Evolutionary conservation across 257 asterid genomes (phyloP).

Genomic region (Solanum sejunctum): DNA sequence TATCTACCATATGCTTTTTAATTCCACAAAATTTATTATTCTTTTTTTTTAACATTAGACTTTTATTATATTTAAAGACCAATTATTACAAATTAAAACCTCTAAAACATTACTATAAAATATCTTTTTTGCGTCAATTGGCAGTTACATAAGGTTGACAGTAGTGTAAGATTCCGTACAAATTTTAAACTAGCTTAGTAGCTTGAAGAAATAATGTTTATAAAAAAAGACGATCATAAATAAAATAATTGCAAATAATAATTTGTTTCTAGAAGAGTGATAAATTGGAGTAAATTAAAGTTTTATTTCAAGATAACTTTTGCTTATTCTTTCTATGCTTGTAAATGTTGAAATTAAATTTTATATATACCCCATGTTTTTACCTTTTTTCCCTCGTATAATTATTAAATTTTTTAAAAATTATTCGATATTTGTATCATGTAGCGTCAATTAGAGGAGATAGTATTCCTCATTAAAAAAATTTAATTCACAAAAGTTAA

Average conservation of each 20-base stretch:
- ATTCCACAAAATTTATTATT: background rate
- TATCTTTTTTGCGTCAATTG: background rate
- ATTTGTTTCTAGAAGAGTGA: background rate
- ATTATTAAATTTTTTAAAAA: background rate
- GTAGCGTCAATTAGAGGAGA: background rate
- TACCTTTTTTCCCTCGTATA: background rate
- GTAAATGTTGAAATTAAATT: background rate
- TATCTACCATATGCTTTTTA: background rate
- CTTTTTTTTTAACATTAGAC: background rate
- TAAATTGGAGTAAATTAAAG: background rate
- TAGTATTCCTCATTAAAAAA: too few relatives aligned
- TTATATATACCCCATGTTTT: background rate
- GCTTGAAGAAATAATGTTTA: background rate
- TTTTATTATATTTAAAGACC: background rate
- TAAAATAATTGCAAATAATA: background rate
- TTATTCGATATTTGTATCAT: background rate
- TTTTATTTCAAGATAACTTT: background rate
- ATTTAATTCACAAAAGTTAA: fast-evolving
- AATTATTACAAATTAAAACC: background rate
- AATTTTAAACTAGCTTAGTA: background rate
- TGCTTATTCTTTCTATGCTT: background rate
- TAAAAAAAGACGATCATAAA: background rate
- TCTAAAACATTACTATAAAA: background rate
- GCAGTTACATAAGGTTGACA: background rate
- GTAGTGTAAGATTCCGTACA: background rate